These are phyloP conservation scores for Gremmenia infestans DNA, from an alignment of 2,329 filamentous ascomycete species.

Conservation along the genomic window DNA sequence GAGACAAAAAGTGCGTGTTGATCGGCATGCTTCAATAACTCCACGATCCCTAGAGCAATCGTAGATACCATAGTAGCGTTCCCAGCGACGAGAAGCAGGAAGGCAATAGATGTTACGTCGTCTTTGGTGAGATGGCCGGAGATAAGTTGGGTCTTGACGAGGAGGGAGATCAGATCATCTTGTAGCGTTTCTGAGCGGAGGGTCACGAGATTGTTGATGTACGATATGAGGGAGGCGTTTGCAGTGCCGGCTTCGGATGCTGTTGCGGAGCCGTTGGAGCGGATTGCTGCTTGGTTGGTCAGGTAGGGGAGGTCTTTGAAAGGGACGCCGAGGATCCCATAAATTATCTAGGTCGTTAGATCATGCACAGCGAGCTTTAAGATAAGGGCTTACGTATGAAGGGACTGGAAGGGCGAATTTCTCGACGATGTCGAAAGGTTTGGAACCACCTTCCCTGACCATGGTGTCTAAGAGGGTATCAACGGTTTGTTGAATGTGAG, in stretches of 20 bases:
- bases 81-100: slow-evolving; percentile 45
- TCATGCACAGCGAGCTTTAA: too few relatives aligned
- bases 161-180: slow-evolving; percentile 43
- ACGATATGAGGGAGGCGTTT: slow-evolving; percentile 42
- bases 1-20: slow-evolving; percentile 39
- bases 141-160: slow-evolving; percentile 25
- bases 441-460: slow-evolving; percentile 33
- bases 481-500: slow-evolving; percentile 43
- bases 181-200: slow-evolving; percentile 35
- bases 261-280: slow-evolving; percentile 43
- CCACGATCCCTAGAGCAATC: slow-evolving; percentile 43
- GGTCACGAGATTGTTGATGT: slow-evolving; percentile 41
- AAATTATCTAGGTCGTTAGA: slow-evolving; percentile 38
- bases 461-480: slow-evolving; percentile 39
- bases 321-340: slow-evolving; percentile 45
- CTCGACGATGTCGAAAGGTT: slow-evolving; percentile 42
- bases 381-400: slow-evolving; percentile 36
- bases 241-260: slow-evolving; percentile 42
- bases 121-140: slow-evolving; percentile 29
- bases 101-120: slow-evolving; percentile 41
- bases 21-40: slow-evolving; percentile 39
- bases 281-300: slow-evolving; percentile 42
- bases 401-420: slow-evolving; percentile 44
- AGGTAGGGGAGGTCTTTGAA: slow-evolving; percentile 42
- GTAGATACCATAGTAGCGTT: slow-evolving; percentile 50